Evolutionary conservation across 306 rosid species (phyloP), one percentile per base, ranked within the genome.

Genomic region (Albizia julibrissin): DNA sequence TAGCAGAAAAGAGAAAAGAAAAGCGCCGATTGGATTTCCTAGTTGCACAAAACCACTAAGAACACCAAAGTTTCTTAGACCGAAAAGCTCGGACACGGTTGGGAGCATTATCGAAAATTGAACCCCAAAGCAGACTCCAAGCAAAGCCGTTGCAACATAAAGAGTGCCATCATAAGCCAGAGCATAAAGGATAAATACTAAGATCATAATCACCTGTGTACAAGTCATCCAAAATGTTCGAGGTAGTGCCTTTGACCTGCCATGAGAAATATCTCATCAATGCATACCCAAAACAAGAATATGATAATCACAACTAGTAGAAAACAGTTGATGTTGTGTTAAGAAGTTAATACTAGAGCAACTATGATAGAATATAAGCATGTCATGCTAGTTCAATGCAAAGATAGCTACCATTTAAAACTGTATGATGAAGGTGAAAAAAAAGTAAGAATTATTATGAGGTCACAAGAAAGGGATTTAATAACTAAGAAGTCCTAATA

Each of bases 151-250:
- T 79, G 98, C 90, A 74, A 77, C 87, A 73, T 89, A 93, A 37
- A 93, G 94, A 52, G 90, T 86, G 62, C 92, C 86, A 52, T 65
- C 46, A 65, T 87, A 83, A 69, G 82, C 87, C 29, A 89, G 90
- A 11, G 93, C 97, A 80, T 84, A 95, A 64, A 90, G 88, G 62
- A 85, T 49, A 80, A 84, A 90, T 34, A 88, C 86, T 75, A 89
- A 0, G 10, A 85, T 73, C 98, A 93, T 95, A 72, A 90, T 43
- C 72, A 90, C 69, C 58, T 90, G 94, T 65, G 98, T 44, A 67
- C 89, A 81, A 78, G 89, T 37, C 90, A 93, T 95, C 94, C 98
- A 95, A 54, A 93, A 67, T 54, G 94, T 82, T 46, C 95, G 88
- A 78, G 98, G 98, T 56, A 89, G 78, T 64, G 82, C 66, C 65